These are phyloP conservation scores for Dothistroma pini DNA, from an alignment of 2,329 filamentous ascomycete species.

Conservation along the genomic window DNA sequence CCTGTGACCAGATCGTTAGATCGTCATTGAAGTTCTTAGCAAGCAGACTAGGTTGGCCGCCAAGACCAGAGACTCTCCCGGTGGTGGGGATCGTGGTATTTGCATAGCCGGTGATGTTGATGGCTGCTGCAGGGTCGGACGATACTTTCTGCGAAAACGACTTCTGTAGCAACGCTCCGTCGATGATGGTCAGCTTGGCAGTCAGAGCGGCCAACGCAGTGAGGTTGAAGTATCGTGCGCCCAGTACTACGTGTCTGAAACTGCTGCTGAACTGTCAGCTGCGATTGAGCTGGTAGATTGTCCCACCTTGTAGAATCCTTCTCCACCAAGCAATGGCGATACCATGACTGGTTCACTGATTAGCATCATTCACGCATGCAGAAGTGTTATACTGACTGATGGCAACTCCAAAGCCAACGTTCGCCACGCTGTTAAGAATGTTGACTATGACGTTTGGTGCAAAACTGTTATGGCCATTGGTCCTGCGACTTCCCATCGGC, in stretches of 20 bases:
- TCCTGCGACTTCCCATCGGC: slow-evolving; percentile 15
- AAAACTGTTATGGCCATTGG: slow-evolving; percentile 22
- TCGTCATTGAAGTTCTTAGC: slow-evolving; percentile 16
- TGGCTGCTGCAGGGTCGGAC: slow-evolving; percentile 2
- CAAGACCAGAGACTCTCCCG: slow-evolving; percentile 8
- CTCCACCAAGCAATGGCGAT: slow-evolving; percentile 30
- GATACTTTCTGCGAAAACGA: slow-evolving; percentile 14
- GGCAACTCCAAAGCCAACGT: slow-evolving; percentile 22
- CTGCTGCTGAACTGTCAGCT: slow-evolving; percentile 25
- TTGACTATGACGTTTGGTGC: slow-evolving; percentile 24
- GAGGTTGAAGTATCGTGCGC: slow-evolving; percentile 27
- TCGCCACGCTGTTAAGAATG: slow-evolving; percentile 21
- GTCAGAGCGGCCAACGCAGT: slow-evolving; percentile 27
- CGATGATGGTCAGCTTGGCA: slow-evolving; percentile 28
- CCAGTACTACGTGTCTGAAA: slow-evolving; percentile 20
- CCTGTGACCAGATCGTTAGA: slow-evolving; percentile 17
- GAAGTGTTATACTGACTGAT: slow-evolving; percentile 17
- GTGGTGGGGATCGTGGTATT: slow-evolving; percentile 20
- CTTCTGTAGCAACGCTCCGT: slow-evolving; percentile 25
- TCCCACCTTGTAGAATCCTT: slow-evolving; percentile 23
- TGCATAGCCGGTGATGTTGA: slow-evolving; percentile 13
- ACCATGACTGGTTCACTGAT: slow-evolving; percentile 16
- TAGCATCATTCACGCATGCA: neutral
- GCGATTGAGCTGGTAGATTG: slow-evolving; percentile 24
- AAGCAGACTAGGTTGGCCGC: slow-evolving; percentile 1